Base-by-base conservation (phyloP, 176 grass and related monocot species). In the Oryza australiensis region DNA sequence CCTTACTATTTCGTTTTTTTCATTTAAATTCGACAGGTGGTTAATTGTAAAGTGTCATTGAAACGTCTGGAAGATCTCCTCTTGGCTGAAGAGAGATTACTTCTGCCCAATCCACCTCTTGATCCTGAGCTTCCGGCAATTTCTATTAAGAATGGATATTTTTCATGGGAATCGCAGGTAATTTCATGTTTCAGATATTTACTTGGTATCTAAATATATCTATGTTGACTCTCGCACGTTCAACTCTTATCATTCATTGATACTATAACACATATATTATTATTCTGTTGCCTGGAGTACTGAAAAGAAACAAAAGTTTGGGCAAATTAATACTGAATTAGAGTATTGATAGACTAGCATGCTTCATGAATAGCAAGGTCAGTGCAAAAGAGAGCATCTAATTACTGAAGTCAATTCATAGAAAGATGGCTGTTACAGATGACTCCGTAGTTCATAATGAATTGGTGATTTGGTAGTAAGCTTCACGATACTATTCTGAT, bases 91-190 rank as follows among this genome's bases (percentile, higher is more conserved):
- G 96, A 99, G 76, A 93, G 90, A 80, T 29, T 88, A 73, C 93
- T 99, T 87, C 46, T 95, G 74, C 91, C 90, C 70, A 99, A 99
- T 89, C 91, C 93, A 78, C 91, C 93, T 75, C 46, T 94, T 86
- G 85, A 94, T 69, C 82, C 80, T 7, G 77, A 81, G 76, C 87
- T 92, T 88, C 93, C 96, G 66, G 91, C 93, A 20, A 87, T 99
- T 80, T 95, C 93, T 75, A 99, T 99, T 70, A 95, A 88, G 79
- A 94, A 95, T 34, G 96, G 96, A 63, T 90, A 86, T 79, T 99
- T 99, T 84, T 90, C 91, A 32, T 99, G 96, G 96, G 96, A 99
- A 82, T 89, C 93, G 62, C 80, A 88, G 85, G 96, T 99, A 72
- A 43, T 26, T 60, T 75, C 65, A 46, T 86, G 15, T 55, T 81